Evolutionary conservation across 1,284 basidiomycete species (phyloP).

Genomic region (Bjerkandera adusta): DNA sequence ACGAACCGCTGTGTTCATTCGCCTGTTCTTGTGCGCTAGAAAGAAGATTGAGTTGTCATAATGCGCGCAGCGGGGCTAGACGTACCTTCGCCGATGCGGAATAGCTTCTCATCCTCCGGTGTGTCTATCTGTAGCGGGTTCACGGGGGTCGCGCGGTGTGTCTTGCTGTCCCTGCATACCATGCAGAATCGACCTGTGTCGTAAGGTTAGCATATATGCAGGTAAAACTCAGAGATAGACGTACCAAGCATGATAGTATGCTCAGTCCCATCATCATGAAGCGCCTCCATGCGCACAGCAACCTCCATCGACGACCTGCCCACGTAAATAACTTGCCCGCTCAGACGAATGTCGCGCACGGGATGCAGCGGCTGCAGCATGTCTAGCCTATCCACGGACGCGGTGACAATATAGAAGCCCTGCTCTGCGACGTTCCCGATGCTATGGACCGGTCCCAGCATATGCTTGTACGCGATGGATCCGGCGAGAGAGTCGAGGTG

Average conservation of each 20-base stretch:
- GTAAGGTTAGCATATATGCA: background rate
- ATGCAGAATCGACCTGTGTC: constrained; percentile 69
- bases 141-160: constrained; percentile 63
- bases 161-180: constrained; percentile 76
- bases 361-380: constrained; percentile 59
- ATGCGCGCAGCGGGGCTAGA: background rate
- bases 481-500: constrained; percentile 82
- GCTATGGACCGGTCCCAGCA: constrained; percentile 54
- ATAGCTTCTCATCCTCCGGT: constrained; percentile 61
- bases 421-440: constrained; percentile 51
- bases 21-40: constrained; percentile 51
- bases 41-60: constrained; percentile 21
- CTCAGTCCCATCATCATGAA: constrained; percentile 44
- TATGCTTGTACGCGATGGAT: constrained; percentile 80
- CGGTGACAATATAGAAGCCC: constrained; percentile 81
- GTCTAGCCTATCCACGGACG: constrained; percentile 76
- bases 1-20: constrained; percentile 48
- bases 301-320: constrained; percentile 81
- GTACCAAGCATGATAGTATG: constrained; percentile 68
- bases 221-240: constrained; percentile 16
- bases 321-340: constrained; percentile 79
- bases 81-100: constrained; percentile 68
- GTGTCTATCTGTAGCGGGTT: constrained; percentile 62
- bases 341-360: constrained; percentile 65
- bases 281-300: constrained; percentile 76